Base-by-base conservation (phyloP, 208 protist species). In the Acanthamoeba healyi region DNA sequence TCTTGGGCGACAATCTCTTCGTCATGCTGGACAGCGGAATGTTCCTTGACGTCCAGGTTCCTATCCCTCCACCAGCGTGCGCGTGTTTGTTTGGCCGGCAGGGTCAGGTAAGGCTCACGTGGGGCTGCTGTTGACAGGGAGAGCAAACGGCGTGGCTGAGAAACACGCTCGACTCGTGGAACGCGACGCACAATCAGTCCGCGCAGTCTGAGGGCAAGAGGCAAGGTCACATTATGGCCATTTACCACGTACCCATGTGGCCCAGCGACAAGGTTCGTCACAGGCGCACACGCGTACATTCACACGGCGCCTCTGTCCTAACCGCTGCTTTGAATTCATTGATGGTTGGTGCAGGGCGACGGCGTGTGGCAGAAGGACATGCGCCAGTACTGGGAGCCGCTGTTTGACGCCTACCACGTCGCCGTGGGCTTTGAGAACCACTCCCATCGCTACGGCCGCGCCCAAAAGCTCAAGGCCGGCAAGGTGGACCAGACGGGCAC, bases 221-320 rank as follows among this genome's bases (percentile, higher is more conserved):
- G 9, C 54, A 34, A 6, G 49, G 63, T 32, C 38, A 72, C 44
- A 93, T 79, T 32, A 72, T 93, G 63, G 56, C 87, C 34, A 3
- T 93, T 19, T 93, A 93, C 87, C 87, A 93, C 63, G 87, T 93
- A 3, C 87, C 87, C 34, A 72, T 93, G 87, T 93, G 56, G 63
- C 87, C 87, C 44, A 38, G 29, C 34, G 87, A 70, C 56, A 91
- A 26, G 32, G 72, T 82, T 34, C 15, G 29, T 15, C 15, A 4
- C 22, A 2, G 17, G 7, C 29, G 6, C 22, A 6, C 1, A 44
- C 32, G 26, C 12, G 0, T n/a, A 12, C 40, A 24, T 14, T 10
- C 2, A 81, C 32, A 54, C 49, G 49, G 9, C 58, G 0, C 29
- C 58, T 26, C 58, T 26, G 22, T 0, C 70, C 14, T 4, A 10